Base-by-base conservation (phyloP, 805 yeast genomes). In the Candida boleticola region DNA sequence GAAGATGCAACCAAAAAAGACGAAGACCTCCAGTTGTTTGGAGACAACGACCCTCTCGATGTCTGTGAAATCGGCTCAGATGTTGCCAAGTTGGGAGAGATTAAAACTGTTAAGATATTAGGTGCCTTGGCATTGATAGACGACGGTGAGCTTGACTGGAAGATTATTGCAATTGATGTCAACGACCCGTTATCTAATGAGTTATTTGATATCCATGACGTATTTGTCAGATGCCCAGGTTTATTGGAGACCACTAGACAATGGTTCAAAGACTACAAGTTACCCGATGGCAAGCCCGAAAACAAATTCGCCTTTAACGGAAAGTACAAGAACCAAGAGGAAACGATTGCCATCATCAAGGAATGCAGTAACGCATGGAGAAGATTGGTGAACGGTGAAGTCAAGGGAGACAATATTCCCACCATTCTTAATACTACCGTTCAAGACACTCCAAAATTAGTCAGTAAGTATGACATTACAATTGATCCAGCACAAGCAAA, bases 231-330 rank as follows among this genome's bases (percentile, higher is more conserved):
- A 63, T 82, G 90, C 67, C 99, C 99, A 46, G 97, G 97, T 42
- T 75, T 93, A 45, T 74, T 93, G 61, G 86, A 95, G 64, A 85
- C 96, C 51, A 93, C 98, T 45, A 83, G 89, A 67, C 95, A 87
- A 71, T 93, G 99, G 99, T 93, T 93, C 82, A 85, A 95, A 66
- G 89, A 90, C 69, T 93, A 93, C 82, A 93, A 93, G 71, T 79
- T 89, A 54, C 97, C 99, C 42, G 99, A 92, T 66, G 99, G 98
- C 48, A 93, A 93, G 78, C 96, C 96, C 57, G 87, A 81, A 70
- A 93, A 93, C 72, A 85, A 85, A 69, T 92, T 93, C 66, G 98
- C 97, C n/a, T 89, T 89, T 82, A 78, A 87, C 47, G 99, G 97
- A 51, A 89, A 86, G 64, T 88, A 89, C 75, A 86, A 86, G 71